A percentile compares a stretch with the other conserved stretches of the same genome.
Conservation (phyloP, 306 rosid genomes). For the Lablab purpureus region DNA sequence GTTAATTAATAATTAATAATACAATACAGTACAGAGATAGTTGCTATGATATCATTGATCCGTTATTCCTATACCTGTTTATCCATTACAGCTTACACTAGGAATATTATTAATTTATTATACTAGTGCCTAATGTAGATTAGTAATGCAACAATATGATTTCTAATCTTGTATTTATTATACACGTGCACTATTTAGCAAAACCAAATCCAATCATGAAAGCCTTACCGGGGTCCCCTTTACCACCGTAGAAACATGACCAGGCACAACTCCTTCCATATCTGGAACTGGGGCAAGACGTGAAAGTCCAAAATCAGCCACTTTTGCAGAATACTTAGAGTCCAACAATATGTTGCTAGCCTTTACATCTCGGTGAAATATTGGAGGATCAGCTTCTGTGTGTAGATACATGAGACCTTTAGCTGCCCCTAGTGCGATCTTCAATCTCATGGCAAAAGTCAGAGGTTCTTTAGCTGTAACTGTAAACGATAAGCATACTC, state of each 20-base stretch:
- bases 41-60: too few relatives aligned
- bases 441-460: constrained; percentile 76
- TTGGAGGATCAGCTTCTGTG: constrained; percentile 96
- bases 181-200: background rate
- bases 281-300: constrained; percentile 94
- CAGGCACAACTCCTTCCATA: constrained; percentile 75
- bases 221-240: constrained; percentile 93
- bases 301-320: constrained; percentile 98
- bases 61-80: too few relatives aligned
- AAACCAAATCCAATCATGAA: constrained; percentile 16
- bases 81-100: background rate
- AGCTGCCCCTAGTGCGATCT: constrained; percentile 81
- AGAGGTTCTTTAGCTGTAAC: constrained; percentile 64
- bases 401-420: constrained; percentile 93
- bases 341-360: constrained; percentile 94
- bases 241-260: constrained; percentile 90
- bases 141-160: background rate
- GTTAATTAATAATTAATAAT: too few relatives aligned
- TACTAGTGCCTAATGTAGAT: background rate
- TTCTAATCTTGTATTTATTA: background rate
- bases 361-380: constrained; percentile 97
- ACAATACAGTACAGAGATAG: too few relatives aligned
- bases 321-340: constrained; percentile 70
- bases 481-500: constrained; percentile 47
- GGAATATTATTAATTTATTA: too few relatives aligned